phyloP scores from a whole-genome alignment of 495 filamentous ascomycete genomes.

The Neurospora cerealis region DNA sequence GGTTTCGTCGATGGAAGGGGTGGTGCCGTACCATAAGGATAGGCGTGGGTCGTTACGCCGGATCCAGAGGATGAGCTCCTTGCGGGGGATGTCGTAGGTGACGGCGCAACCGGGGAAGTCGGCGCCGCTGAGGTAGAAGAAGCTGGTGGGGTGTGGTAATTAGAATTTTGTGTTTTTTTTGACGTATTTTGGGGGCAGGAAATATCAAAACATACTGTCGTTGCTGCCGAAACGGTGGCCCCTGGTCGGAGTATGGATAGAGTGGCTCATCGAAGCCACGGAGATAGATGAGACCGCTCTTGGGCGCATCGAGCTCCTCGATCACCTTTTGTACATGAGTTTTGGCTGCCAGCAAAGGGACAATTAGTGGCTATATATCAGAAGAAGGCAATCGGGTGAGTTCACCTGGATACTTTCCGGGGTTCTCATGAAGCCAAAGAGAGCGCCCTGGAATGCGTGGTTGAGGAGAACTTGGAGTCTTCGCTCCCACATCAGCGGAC shows the following conservation, averaged over 20 bases:
- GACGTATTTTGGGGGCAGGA: neutral
- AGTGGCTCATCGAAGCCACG: slow-evolving; percentile 35
- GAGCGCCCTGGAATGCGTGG: neutral
- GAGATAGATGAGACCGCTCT: slow-evolving; percentile 54
- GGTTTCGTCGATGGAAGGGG: slow-evolving; percentile 40
- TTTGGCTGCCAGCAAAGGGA: slow-evolving; percentile 47
- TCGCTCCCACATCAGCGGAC: neutral
- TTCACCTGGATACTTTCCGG: slow-evolving; percentile 22
- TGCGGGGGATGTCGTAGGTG: slow-evolving; percentile 51
- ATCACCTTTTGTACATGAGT: slow-evolving; percentile 68
- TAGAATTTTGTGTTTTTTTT: neutral
- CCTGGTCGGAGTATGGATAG: slow-evolving; percentile 53
- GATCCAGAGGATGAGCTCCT: slow-evolving; percentile 51
- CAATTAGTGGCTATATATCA: neutral
- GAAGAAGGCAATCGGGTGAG: neutral
- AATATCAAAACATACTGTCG: slow-evolving; percentile 37
- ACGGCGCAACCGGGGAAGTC: slow-evolving; percentile 52
- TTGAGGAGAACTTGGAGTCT: neutral
- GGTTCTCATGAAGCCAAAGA: slow-evolving; percentile 9
- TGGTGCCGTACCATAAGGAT: slow-evolving; percentile 52
- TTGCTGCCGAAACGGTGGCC: slow-evolving; percentile 51
- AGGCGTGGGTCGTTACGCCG: slow-evolving; percentile 43
- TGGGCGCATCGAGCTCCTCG: slow-evolving; percentile 45
- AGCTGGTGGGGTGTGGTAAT: slow-evolving; percentile 25
- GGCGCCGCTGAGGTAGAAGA: slow-evolving; percentile 57